Base-by-base conservation (phyloP, 495 filamentous ascomycete genomes). In the Opeltia flavorubescens region DNA sequence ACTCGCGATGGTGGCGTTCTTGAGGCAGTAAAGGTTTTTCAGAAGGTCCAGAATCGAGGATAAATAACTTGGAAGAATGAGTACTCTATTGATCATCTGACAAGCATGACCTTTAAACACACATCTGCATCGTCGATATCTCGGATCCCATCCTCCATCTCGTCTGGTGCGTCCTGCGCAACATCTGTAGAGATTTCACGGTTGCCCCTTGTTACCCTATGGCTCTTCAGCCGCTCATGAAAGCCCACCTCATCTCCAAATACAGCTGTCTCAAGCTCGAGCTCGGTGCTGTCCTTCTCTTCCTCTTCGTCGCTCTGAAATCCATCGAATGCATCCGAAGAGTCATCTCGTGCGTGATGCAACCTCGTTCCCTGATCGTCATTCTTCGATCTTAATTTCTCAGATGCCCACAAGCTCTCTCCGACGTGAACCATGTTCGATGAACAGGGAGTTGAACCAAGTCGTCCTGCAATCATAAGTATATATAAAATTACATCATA, bases 181-280 rank as follows among this genome's bases (percentile, higher is more conserved):
- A 41, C 9, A 1, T 30, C 15, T 15, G 8, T 9, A 12, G 21
- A 17, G 23, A 18, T n/a, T 28, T 3, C 21, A 34, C 8, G 18
- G 26, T 3, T 11, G 4, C 43, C 20, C 30, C 24, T 9, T 13
- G 15, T 21, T 12, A 9, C 13, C 28, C 13, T 13, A 44, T 48
- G 28, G 15, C 43, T 18, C 50, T 80, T 78, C 52, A 94, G 67
- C 40, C 77, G 79, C 34, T 76, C 72, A 38, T 76, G 75, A 59
- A 94, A 95, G 24, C 80, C 84, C n/a, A 73, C 73, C 35, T 81
- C 72, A 56, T 91, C 83, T 25, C 89, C 89, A 42, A 96, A 83
- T 2, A 96, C 81, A 49, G 94, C 69, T 49, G 75, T 72, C 65
- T 94, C 88, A 13, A 96, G 74, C 59, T 86, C 86, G 55, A 76